Evolutionary conservation across 208 protist species (phyloP), one percentile per base, ranked within the genome.

Genomic region (Blastocrithidia nonstop): DNA sequence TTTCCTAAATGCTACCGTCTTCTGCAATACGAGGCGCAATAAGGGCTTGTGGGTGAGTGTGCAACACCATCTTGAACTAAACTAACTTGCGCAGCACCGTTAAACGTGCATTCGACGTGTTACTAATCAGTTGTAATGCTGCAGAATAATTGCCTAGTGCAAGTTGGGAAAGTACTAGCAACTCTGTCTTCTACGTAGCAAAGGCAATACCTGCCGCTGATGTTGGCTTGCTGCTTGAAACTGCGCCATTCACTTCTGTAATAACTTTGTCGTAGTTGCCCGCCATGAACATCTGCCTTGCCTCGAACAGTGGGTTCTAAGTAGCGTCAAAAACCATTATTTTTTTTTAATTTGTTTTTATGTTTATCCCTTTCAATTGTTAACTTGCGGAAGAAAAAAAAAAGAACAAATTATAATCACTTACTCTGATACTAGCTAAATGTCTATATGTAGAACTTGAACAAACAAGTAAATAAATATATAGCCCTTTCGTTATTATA

Each of bases 271-370:
- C 61, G 48, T 71, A 92, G 66, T 93, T 92, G 28, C 88, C 88
- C 0, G 93, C 53, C 0, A 57, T 57, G n/a, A 95, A 54, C 37
- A 66, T 66, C 44, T 93, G 91, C 32, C 88, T 64, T 23, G 65
- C 73, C 36, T 94, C 85, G 37, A 79, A 94, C 11, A 94, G 69
- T 1, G 66, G 65, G 66, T 94, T 81, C n/a, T n/a, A n/a, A n/a
- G n/a, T n/a, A n/a, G n/a, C n/a, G n/a, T n/a, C n/a, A n/a, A 57
- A 46, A 57, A 57, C 26, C 36, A 4, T 42, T n/a, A n/a, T n/a
- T n/a, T n/a, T n/a, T n/a, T n/a, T n/a, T n/a, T n/a, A n/a, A n/a
- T n/a, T n/a, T n/a, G n/a, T n/a, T n/a, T n/a, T n/a, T n/a, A n/a
- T n/a, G n/a, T n/a, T n/a, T n/a, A n/a, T n/a, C n/a, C n/a, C n/a